Evolutionary conservation across 768 basidiomycete genomes (phyloP), one percentile per base, ranked within the genome.

Genomic region (Lactarius tabidus): DNA sequence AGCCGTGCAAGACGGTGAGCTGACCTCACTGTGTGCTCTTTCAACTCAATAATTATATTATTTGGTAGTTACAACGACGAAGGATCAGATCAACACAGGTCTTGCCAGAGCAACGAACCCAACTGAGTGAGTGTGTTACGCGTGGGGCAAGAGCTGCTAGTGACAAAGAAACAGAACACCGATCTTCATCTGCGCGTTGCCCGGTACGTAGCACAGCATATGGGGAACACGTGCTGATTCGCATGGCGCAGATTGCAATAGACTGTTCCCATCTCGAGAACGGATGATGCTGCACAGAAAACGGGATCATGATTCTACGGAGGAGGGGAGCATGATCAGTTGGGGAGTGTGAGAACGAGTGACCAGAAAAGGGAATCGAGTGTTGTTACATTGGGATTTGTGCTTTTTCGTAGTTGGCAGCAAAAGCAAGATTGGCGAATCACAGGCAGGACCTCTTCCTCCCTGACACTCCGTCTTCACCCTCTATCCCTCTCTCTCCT

Each of bases 101-200:
- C 76, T 84, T 28, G 88, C 82, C 3, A 84, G 84, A 58, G 83
- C 86, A 36, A 89, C 90, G 0, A 81, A 80, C 31, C 87, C 90
- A 14, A 71, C 80, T 58, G 84, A 88, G 90, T 91, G 71, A 58
- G 86, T 41, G 5, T 14, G 26, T 5, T 12, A 26, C 10, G 23
- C 48, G 6, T 23, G 23, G 7, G 20, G 15, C 26, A n/a, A 10
- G 8, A 36, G 17, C 33, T 48, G 57, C 20, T 67, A 51, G 33
- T 65, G 70, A 14, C 66, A 23, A 48, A 56, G 57, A 28, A 28
- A 6, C 64, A 92, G 91, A 67, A 91, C 90, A 2, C 85, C 89
- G 0, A 88, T 93, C n/a, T 90, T 84, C 72, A 91, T 93, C 62
- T 93, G 91, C 70, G 86, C 80, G 4, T 77, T 88, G 39, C 75